phyloP scores from a whole-genome alignment of 2,329 filamentous ascomycete genomes.

The Plectosphaerella cucumerina region DNA sequence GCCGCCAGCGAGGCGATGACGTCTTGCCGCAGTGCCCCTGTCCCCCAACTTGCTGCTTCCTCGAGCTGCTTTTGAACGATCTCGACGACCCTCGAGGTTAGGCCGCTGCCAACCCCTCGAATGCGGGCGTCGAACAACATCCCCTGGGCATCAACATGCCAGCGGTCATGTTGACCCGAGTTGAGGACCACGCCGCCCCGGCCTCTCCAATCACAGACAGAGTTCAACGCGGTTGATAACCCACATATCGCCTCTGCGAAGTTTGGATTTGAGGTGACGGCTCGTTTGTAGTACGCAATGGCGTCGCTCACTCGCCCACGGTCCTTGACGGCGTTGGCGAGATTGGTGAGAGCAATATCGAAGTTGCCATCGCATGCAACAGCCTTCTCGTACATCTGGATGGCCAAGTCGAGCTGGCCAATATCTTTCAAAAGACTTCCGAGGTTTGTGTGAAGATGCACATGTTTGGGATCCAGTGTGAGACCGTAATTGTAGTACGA shows the following conservation, averaged over 20 bases:
- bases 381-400: constrained; percentile 95
- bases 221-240: constrained; percentile 89
- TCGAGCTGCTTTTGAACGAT: constrained; percentile 85
- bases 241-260: constrained; percentile 98
- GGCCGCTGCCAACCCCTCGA: constrained; percentile 63
- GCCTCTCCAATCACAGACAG: constrained; percentile 90
- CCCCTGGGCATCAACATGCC: constrained; percentile 85
- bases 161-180: constrained; percentile 73
- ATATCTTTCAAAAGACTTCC: constrained; percentile 95
- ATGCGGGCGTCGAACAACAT: constrained; percentile 72
- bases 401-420: constrained; percentile 84
- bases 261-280: constrained; percentile 86
- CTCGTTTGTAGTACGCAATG: constrained; percentile 85
- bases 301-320: constrained; percentile 89
- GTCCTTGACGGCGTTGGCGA: constrained; percentile 97
- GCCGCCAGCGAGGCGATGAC: constrained; percentile 45
- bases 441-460: constrained; percentile 94
- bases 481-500: constrained; percentile 96
- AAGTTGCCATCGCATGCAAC: constrained; percentile 91
- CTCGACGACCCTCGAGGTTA: constrained; percentile 85
- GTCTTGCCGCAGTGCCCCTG: constrained; percentile 59
- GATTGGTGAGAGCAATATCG: constrained; percentile 92
- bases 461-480: constrained; percentile 79
- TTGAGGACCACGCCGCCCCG: constrained; percentile 80
- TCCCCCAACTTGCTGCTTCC: constrained; percentile 84